These are phyloP conservation scores for maize (Zea mays) DNA, from an alignment of 176 grass and related monocot species.

Conservation along the genomic window Zm-B73-REFERENCE-NAM-5.0 NC_050097.1:19037001-19037500, in stretches of 20 bases:
- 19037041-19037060: not conserved
- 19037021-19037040: not conserved
- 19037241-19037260: not conserved
- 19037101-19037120: not conserved
- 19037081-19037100: too few relatives aligned
- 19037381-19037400: constrained; percentile 21
- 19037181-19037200: constrained; percentile 6
- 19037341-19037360: constrained; percentile 34
- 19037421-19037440: not conserved
- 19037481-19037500: not conserved
- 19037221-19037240: not conserved
- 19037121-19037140: not conserved
- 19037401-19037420: not conserved
- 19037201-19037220: too few relatives aligned
- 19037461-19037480: not conserved
- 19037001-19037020: not conserved
- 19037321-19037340: too few relatives aligned
- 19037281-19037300: constrained; percentile 3
- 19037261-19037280: not conserved
- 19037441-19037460: too few relatives aligned
- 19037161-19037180: not conserved
- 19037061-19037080: too few relatives aligned
- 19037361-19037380: constrained; percentile 50
- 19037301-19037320: constrained; percentile 29
- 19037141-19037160: not conserved